Percentiles rank a stretch among this genome's conserved stretches.
These are phyloP conservation scores for Fraxinus sp. DNA, from an alignment of 305 asterid species.

Conservation along the genomic window DNA sequence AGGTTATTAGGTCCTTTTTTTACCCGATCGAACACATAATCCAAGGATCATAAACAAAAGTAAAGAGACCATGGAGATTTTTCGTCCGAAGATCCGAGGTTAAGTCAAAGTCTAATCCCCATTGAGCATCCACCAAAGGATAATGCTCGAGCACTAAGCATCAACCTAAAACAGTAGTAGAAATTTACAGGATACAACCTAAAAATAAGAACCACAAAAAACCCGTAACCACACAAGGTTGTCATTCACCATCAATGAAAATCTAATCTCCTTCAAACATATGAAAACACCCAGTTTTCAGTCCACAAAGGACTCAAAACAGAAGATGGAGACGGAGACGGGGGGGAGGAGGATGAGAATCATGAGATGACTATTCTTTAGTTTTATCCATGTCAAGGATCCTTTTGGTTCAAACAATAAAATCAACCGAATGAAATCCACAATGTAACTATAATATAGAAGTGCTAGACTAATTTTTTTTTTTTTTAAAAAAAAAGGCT, in stretches of 20 bases:
- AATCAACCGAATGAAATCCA: neutral
- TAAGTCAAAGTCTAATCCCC: neutral
- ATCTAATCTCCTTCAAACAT: neutral
- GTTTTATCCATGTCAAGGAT: neutral
- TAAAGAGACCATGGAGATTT: neutral
- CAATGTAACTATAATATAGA: neutral
- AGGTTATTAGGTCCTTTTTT: neutral
- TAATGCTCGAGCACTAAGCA: neutral
- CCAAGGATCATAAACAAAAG: neutral
- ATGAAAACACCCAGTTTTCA: neutral
- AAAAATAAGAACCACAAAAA: neutral
- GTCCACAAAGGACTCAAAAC: neutral
- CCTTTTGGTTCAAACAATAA: neutral
- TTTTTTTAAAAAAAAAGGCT: neutral
- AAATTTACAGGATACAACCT: neutral
- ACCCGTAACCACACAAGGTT: neutral
- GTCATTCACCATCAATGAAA: neutral
- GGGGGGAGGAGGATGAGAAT: neutral
- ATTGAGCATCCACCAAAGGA: neutral
- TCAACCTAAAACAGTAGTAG: neutral
- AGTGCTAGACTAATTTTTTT: neutral
- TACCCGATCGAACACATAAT: neutral
- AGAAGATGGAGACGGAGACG: neutral
- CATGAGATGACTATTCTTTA: neutral
- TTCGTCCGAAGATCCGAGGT: neutral